Conservation (phyloP, 495 filamentous ascomycete genomes). For the Aspergillus conjunctus region DNA sequence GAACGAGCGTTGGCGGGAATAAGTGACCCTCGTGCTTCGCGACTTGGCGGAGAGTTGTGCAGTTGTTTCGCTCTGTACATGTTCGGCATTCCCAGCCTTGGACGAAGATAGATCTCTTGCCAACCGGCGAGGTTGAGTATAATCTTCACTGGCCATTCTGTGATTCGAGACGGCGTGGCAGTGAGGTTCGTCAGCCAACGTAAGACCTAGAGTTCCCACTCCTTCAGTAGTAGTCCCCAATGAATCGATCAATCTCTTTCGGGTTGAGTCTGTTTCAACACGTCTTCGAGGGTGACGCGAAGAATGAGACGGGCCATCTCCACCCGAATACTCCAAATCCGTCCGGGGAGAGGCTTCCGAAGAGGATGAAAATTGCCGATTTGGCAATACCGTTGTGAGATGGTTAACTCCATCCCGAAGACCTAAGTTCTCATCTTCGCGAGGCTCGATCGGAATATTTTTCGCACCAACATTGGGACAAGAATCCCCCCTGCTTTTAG, state of each 20-base stretch:
- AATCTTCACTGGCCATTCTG: background rate
- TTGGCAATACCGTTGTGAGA: no score
- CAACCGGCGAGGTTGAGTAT: background rate
- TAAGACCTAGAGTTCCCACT: background rate
- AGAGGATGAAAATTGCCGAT: no score
- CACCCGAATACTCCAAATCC: background rate
- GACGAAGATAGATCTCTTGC: background rate
- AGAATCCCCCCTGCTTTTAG: no score
- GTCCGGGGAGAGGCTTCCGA: background rate
- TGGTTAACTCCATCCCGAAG: no score
- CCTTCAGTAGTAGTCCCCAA: slow-evolving; percentile 25
- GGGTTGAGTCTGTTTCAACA: slow-evolving; percentile 23
- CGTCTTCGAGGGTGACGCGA: background rate
- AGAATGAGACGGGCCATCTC: no score
- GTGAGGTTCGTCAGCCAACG: background rate
- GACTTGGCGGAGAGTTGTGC: slow-evolving; percentile 27
- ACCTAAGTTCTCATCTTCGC: no score
- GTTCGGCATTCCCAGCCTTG: background rate
- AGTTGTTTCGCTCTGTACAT: slow-evolving; percentile 14
- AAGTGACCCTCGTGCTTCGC: slow-evolving; percentile 55
- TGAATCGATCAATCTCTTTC: slow-evolving; percentile 44
- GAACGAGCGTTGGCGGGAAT: slow-evolving; percentile 64
- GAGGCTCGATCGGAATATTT: no score
- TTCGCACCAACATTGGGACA: no score
- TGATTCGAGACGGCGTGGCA: background rate